Conservation (phyloP, 805 yeast species). For the Helenozyma rhizophorensis region DNA sequence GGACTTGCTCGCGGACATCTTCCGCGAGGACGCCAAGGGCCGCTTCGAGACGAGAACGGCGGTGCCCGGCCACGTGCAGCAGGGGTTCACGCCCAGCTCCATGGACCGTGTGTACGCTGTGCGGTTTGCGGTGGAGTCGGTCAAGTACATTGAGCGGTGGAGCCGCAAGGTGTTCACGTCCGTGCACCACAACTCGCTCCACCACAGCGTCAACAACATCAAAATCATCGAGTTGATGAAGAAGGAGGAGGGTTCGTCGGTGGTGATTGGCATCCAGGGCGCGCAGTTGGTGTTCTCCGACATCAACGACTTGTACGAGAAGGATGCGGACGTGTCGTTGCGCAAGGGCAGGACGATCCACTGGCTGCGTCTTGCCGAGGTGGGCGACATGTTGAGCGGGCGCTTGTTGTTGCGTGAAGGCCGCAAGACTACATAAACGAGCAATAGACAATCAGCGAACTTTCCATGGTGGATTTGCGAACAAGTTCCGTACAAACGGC, state of each 20-base stretch:
- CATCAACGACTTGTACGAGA: conserved; percentile 51
- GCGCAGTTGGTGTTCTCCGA: conserved; percentile 56
- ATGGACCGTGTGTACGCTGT: conserved; percentile 89
- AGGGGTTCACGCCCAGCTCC: conserved; percentile 93
- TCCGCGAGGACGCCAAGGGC: conserved; percentile 71
- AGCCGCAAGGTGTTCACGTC: conserved; percentile 15
- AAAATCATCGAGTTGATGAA: conserved; percentile 17
- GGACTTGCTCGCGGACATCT: conserved; percentile 75
- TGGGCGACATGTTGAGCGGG: conserved; percentile 71
- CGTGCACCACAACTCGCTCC: conserved; percentile 14
- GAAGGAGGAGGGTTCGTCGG: conserved; percentile 31
- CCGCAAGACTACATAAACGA: conserved; percentile 6
- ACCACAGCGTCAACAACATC: conserved; percentile 17
- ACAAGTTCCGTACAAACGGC: too few relatives aligned
- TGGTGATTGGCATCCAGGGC: conserved; percentile 70
- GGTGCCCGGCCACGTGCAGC: conserved; percentile 97
- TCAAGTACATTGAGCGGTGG: conserved; percentile 70
- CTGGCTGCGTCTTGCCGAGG: conserved; percentile 58
- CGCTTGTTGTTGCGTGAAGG: conserved; percentile 41
- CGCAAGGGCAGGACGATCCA: conserved; percentile 68
- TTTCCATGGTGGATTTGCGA: too few relatives aligned
- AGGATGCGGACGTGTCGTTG: conserved; percentile 54
- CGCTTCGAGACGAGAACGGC: conserved; percentile 90
- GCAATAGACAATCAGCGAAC: too few relatives aligned
- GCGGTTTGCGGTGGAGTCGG: conserved; percentile 84